phyloP scores from a whole-genome alignment of 352 stramenopile genomes.

The Pelagophyceae sp. region DNA sequence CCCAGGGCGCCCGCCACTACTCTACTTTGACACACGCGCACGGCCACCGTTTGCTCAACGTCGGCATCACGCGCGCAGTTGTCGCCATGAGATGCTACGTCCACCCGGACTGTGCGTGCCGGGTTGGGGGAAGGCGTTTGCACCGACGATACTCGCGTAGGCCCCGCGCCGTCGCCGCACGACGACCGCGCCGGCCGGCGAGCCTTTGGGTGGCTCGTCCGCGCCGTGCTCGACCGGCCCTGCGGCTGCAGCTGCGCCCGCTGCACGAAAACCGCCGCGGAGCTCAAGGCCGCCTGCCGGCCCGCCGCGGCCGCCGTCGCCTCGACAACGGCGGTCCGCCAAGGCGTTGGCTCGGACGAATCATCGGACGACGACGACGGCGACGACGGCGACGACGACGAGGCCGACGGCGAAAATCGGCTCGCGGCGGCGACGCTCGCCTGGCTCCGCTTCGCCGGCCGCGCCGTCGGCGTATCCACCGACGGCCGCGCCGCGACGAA shows the following conservation, averaged over 20 bases:
- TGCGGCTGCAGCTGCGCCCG: conserved; percentile 8
- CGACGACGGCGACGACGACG: conserved; percentile 3
- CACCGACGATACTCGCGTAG: background rate
- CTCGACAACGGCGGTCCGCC: background rate
- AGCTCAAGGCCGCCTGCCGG: background rate
- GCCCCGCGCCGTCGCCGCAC: conserved; percentile 13
- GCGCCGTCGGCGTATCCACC: background rate
- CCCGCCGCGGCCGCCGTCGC: background rate
- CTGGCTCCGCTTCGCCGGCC: background rate
- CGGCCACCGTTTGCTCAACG: conserved; percentile 17
- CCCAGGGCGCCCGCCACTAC: background rate
- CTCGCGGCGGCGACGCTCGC: background rate
- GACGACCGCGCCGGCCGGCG: conserved; percentile 3
- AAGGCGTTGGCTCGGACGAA: background rate
- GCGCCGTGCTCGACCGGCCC: background rate
- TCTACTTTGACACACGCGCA: conserved; percentile 1
- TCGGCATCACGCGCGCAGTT: conserved; percentile 5
- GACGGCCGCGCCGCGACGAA: no score
- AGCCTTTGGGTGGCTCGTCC: conserved; percentile 4
- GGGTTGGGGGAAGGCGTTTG: background rate
- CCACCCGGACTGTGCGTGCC: background rate
- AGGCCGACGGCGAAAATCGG: background rate
- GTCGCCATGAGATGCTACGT: conserved; percentile 5
- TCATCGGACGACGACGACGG: background rate
- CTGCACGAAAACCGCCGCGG: background rate